phyloP scores from a whole-genome alignment of 768 basidiomycete species.

The Phlegmacium glaucopus region DNA sequence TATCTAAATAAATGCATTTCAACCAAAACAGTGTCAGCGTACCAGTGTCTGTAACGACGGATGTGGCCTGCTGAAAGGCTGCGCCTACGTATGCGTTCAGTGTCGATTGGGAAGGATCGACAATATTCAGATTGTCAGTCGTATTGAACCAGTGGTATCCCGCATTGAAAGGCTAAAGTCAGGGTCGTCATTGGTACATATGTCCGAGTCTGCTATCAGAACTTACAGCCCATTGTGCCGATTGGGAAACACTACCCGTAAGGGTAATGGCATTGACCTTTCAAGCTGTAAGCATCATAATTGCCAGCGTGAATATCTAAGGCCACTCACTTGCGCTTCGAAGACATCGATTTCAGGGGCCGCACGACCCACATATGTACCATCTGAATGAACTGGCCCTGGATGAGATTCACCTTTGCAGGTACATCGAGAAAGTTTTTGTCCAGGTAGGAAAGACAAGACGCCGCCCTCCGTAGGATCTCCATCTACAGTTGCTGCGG shows the following conservation, averaged over 20 bases:
- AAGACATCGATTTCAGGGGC: constrained; percentile 92
- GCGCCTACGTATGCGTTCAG: constrained; percentile 74
- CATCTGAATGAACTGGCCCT: constrained; percentile 75
- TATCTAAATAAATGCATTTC: not conserved
- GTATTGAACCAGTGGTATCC: constrained; percentile 69
- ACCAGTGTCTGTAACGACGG: constrained; percentile 62
- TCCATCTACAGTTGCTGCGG: constrained; percentile 57
- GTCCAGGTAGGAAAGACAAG: constrained; percentile 85
- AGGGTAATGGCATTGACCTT: constrained; percentile 32
- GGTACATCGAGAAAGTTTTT: constrained; percentile 85
- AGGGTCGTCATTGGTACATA: constrained; percentile 1
- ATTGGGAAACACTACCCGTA: constrained; percentile 70
- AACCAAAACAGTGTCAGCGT: constrained; percentile 12
- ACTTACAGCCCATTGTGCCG: constrained; percentile 76
- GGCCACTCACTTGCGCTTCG: constrained; percentile 62
- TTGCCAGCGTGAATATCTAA: too few species aligned
- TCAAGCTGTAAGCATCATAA: not conserved
- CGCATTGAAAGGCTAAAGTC: constrained; percentile 68
- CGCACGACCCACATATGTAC: constrained; percentile 74
- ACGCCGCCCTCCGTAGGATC: constrained; percentile 48
- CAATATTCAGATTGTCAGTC: constrained; percentile 53
- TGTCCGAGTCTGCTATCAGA: not conserved
- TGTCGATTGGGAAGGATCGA: constrained; percentile 43
- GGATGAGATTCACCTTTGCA: constrained; percentile 85
- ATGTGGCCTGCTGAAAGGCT: constrained; percentile 80